Conservation (phyloP, 176 grass and related monocot species). For the Phoenix roebelenii region DNA sequence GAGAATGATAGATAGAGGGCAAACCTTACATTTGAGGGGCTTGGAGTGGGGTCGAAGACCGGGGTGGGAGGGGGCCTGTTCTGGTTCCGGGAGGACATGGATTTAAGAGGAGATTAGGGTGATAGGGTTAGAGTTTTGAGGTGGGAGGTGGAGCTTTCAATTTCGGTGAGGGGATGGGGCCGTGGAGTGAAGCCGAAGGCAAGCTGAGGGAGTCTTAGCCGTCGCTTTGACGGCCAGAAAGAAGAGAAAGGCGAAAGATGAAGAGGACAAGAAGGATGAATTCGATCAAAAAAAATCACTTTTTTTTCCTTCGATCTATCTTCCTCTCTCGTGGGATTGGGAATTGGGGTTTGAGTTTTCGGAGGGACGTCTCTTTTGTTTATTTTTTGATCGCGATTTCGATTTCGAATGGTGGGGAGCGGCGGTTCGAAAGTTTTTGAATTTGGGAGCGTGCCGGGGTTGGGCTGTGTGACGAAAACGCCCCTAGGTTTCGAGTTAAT, state of each 20-base stretch:
- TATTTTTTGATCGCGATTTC: slow-evolving; percentile 12
- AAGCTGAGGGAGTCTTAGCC: not conserved
- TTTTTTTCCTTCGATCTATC: not conserved
- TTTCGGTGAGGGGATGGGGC: slow-evolving; percentile 1
- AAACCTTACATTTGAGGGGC: slow-evolving; percentile 32
- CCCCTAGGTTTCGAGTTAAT: no score
- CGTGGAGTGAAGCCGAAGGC: slow-evolving; percentile 63
- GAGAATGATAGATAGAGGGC: not conserved
- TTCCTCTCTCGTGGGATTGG: no score
- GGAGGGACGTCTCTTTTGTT: not conserved
- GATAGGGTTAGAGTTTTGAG: slow-evolving; percentile 26
- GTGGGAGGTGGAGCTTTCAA: slow-evolving; percentile 41
- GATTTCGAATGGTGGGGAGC: not conserved
- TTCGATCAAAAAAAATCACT: not conserved
- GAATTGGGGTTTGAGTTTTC: not conserved
- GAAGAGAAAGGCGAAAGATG: slow-evolving; percentile 1
- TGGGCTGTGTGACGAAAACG: no score
- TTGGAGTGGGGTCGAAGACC: slow-evolving; percentile 11
- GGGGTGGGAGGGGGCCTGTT: slow-evolving; percentile 31
- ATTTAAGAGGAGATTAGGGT: slow-evolving; percentile 12
- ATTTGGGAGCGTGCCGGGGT: not conserved
- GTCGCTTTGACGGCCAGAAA: slow-evolving; percentile 42
- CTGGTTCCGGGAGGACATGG: slow-evolving; percentile 9
- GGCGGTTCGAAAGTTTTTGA: slow-evolving; percentile 72
- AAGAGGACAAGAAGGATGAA: not conserved